Base-by-base conservation (phyloP, 805 yeast genomes). In the Nakazawaea ishiwadae region DNA sequence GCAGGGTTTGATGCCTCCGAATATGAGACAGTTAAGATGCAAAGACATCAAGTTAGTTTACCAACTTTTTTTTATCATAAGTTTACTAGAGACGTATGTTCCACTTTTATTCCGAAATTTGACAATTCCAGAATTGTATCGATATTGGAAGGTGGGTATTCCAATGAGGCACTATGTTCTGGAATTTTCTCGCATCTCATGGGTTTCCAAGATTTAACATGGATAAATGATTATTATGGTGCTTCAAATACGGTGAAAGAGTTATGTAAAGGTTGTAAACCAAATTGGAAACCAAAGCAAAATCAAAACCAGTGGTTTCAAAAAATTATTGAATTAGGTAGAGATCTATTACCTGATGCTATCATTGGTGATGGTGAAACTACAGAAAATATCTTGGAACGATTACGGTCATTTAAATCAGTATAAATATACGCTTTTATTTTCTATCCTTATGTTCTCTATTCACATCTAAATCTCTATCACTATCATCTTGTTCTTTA, bases 1-100 rank as follows among this genome's bases (percentile, higher is more conserved):
- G 90, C 95, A 0, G 96, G 96, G 2, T 87, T 86, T 56, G 96
- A 86, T 62, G 95, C 93, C 2, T 79, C 85, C 14, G 96, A 86
- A 55, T 81, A 74, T 58, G 96, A 86, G 55, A 80, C 79, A 44
- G 76, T 77, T n/a, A 75, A 81, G 37, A 87, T 86, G 95, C 95
- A 86, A 59, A 67, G 95, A 40, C 95, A 87, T 56, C 77, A 78
- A 0, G 86, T 83, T 19, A 79, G 81, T 51, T 88, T 86, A 9
- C 96, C 96, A 3, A 84, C 95, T 0, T 74, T 81, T 15, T 86
- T 87, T 53, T 86, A 81, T 56, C 72, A 84, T 15, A 70, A 69
- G 31, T 85, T 86, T 53, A 81, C 95, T 4, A 68, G 70, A 28
- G 95, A 86, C 57, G 80, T 84, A 1, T 77, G 79, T n/a, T 73